Percentiles rank a stretch among this genome's conserved stretches.
Conservation (phyloP, 2,329 filamentous ascomycete species). For the Fusarium fujikuroi region DNA sequence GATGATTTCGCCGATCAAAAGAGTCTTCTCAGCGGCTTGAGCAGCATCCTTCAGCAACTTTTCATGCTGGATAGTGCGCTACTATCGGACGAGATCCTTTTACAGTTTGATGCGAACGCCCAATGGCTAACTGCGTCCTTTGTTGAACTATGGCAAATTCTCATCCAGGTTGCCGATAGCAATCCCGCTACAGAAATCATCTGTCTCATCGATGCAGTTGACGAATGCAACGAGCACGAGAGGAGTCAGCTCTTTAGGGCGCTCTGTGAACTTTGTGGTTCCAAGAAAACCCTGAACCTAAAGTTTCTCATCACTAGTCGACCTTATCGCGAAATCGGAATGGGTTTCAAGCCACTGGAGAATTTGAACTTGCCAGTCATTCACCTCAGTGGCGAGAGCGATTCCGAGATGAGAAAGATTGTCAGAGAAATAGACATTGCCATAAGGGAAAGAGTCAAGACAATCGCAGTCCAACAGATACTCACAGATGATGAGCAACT, state of each 20-base stretch:
- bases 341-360: not conserved
- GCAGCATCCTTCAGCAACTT: not conserved
- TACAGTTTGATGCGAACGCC: not conserved
- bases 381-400: not conserved
- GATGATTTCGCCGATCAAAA: not conserved
- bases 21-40: not conserved
- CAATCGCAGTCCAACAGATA: accelerated
- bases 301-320: not conserved
- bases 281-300: not conserved
- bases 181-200: not conserved
- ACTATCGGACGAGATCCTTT: not conserved
- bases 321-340: not conserved
- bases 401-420: not conserved
- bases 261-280: not conserved
- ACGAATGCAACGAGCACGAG: not conserved
- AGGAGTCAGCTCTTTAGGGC: not conserved
- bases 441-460: not conserved
- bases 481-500: not conserved
- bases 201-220: not conserved
- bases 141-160: not conserved
- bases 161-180: not conserved
- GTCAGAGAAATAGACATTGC: not conserved
- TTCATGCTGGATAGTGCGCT: not conserved
- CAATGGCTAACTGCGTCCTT: not conserved
- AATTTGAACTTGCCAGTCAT: not conserved